Evolutionary conservation across 306 rosid species (phyloP).

Genomic region (Vicia sativa): DNA sequence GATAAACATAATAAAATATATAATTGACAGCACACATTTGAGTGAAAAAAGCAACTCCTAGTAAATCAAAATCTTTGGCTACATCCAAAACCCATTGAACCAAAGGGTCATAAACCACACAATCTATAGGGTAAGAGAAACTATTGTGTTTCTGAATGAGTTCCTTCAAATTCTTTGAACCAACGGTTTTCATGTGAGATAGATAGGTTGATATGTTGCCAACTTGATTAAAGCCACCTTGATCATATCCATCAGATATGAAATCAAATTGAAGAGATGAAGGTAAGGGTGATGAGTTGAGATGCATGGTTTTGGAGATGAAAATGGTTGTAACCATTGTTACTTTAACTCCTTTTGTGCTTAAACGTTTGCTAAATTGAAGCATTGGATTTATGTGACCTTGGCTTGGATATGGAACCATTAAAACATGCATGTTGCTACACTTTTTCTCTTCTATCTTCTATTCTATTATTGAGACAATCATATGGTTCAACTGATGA

Average conservation of each 20-base stretch:
- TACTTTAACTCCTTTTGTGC: constrained; percentile 43
- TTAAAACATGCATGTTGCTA: constrained; percentile 37
- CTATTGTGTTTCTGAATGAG: constrained; percentile 44
- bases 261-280: constrained; percentile 48
- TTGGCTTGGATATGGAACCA: constrained; percentile 62
- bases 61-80: constrained; percentile 52
- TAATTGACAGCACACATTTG: constrained; percentile 57
- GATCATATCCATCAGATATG: constrained; percentile 71
- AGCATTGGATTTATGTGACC: constrained; percentile 70
- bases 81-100: constrained; percentile 60
- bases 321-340: constrained; percentile 59
- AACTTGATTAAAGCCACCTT: constrained; percentile 55
- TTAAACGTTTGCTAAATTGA: constrained; percentile 51
- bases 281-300: constrained; percentile 37
- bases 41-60: constrained; percentile 57
- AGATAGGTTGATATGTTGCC: constrained; percentile 45
- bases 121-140: constrained; percentile 45
- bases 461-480: neutral
- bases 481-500: constrained; percentile 8
- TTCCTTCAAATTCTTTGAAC: constrained; percentile 48
- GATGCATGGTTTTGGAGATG: constrained; percentile 53
- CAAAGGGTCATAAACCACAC: constrained; percentile 57
- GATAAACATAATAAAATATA: constrained; percentile 45
- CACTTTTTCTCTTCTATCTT: constrained; percentile 28
- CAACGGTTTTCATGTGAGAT: constrained; percentile 41